A percentile compares a stretch with the other conserved stretches of the same genome.
These are phyloP conservation scores for Hypoxylon cercidicola DNA, from an alignment of 495 filamentous ascomycete species.

Conservation along the genomic window DNA sequence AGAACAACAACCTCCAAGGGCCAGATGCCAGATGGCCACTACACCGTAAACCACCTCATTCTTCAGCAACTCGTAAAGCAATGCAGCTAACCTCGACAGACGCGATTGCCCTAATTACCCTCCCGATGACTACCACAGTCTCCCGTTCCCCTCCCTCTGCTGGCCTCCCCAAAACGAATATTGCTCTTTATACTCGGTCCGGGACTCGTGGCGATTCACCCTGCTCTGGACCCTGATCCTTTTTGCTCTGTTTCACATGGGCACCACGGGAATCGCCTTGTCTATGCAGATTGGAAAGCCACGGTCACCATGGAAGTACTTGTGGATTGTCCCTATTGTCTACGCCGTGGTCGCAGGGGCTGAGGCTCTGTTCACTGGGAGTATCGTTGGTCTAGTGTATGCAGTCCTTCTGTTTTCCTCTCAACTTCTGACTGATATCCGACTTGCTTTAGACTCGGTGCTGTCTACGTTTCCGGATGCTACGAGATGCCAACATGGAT, in stretches of 20 bases:
- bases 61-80: background rate
- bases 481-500: constrained; percentile 98
- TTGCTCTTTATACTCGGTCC: constrained; percentile 79
- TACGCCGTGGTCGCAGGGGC: constrained; percentile 79
- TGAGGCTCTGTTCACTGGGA: constrained; percentile 88
- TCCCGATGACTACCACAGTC: constrained; percentile 75
- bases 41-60: constrained; percentile 19
- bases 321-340: constrained; percentile 79
- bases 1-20: constrained; percentile 8
- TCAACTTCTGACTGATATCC: constrained; percentile 28
- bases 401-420: constrained; percentile 48
- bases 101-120: constrained; percentile 54
- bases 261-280: constrained; percentile 77
- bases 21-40: constrained; percentile 41
- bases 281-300: constrained; percentile 71
- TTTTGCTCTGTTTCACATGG: constrained; percentile 72
- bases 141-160: constrained; percentile 82
- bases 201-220: constrained; percentile 92
- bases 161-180: constrained; percentile 56
- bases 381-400: constrained; percentile 87
- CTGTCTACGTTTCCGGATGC: constrained; percentile 85
- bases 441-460: constrained; percentile 72
- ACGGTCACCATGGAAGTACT: constrained; percentile 72
- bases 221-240: constrained; percentile 86
- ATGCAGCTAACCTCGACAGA: constrained; percentile 37